Percentiles rank a stretch among this genome's conserved stretches.
phyloP scores from a whole-genome alignment of 257 asterid genomes.

The Plantago ovata region DNA sequence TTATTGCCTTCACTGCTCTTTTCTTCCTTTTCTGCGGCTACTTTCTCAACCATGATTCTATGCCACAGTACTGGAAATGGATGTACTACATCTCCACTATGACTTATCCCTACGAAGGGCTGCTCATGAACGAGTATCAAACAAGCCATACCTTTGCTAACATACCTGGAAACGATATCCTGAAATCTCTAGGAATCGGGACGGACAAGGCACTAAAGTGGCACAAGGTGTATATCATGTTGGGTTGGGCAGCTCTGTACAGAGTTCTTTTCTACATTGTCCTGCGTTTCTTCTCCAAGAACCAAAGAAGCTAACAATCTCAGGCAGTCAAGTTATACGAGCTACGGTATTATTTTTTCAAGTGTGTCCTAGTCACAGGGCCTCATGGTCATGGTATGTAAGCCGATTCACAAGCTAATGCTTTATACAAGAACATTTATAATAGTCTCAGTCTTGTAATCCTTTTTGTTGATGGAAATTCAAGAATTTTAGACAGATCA shows the following conservation, averaged over 20 bases:
- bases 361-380: background rate
- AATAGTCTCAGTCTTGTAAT: no score
- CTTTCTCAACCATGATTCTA: conserved; percentile 44
- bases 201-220: conserved; percentile 38
- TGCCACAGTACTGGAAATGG: conserved; percentile 80
- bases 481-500: no score
- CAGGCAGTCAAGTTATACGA: background rate
- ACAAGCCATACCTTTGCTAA: conserved; percentile 34
- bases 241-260: conserved; percentile 70
- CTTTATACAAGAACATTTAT: background rate
- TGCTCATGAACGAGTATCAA: conserved; percentile 69
- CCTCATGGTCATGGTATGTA: background rate
- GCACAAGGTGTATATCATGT: conserved; percentile 57
- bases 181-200: conserved; percentile 45
- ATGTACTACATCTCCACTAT: conserved; percentile 75
- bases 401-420: background rate
- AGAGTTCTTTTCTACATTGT: conserved; percentile 63
- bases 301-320: conserved; percentile 49
- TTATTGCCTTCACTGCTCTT: conserved; percentile 80
- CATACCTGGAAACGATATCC: conserved; percentile 38
- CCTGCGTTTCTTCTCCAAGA: conserved; percentile 77
- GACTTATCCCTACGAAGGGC: conserved; percentile 84
- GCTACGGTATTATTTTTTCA: background rate
- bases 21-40: conserved; percentile 82
- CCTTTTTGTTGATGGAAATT: no score